Evolutionary conservation across 306 rosid genomes (phyloP), one percentile per base, ranked within the genome.

Genomic region (Rosa rugosa): DNA sequence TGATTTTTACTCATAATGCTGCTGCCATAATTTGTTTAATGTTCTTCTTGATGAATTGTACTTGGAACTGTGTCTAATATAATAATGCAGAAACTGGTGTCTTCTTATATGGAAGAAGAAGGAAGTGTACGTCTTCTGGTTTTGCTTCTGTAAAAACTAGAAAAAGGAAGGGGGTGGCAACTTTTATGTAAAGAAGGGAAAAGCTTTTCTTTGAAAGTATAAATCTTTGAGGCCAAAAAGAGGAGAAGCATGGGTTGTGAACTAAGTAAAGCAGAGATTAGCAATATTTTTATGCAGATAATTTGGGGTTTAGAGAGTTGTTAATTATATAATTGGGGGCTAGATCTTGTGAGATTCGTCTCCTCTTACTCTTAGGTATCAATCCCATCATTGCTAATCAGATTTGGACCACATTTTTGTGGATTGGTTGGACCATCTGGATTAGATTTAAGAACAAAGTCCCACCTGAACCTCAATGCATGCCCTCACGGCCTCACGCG

Each of bases 351-450:
- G 59, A 85, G 82, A 83, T 79, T 81, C 80, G 81, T 69, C 62
- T 79, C 6, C 66, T 60, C 66, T 63, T 31, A 63, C 69, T 40
- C 59, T 75, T 63, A 80, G 72, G 79, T 80, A 80, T 78, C 89
- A 82, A 49, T 60, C 82, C 80, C 88, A 91, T 88, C 82, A 89
- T 89, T 89, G 92, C 83, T 82, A 82, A 82, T 87, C 71, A 89
- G 67, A 67, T 71, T 38, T 74, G 91, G 94, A 88, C 91, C 92
- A 86, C 84, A 76, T 17, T 25, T 56, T 38, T 66, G 11, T 40
- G 47, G 47, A 66, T 66, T 54, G 20, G 20, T 31, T 60, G 79
- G 71, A 65, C 73, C 64, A 38, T 50, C 5, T 27, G 40, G 59
- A 77, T 14, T 42, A 65, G 36, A 13, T 27, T 62, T 13, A 60